These are phyloP conservation scores for Verticillium longisporum DNA, from an alignment of 2,329 filamentous ascomycete genomes.

Conservation along the genomic window DNA sequence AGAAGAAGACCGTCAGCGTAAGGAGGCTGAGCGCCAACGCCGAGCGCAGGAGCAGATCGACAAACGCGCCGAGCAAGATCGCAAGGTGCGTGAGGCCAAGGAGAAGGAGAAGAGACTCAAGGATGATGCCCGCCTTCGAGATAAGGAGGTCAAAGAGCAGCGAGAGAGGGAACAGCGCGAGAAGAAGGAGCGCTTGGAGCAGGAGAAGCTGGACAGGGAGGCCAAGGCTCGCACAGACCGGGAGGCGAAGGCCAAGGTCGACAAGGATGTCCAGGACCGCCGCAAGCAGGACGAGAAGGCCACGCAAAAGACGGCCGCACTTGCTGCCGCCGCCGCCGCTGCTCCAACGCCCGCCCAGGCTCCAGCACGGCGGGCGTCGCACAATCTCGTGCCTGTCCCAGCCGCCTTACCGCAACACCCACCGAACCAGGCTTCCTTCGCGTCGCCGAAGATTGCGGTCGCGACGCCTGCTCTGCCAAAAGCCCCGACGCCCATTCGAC, in stretches of 20 bases:
- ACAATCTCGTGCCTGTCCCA: slow-evolving; percentile 36
- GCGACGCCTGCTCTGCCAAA: slow-evolving; percentile 80
- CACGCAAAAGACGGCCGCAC: slow-evolving; percentile 30
- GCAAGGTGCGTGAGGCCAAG: slow-evolving; percentile 58
- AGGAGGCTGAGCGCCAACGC: slow-evolving; percentile 77
- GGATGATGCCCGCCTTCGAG: slow-evolving; percentile 73
- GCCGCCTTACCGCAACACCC: slow-evolving; percentile 52
- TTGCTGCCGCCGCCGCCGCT: slow-evolving; percentile 29
- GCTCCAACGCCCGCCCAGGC: slow-evolving; percentile 32
- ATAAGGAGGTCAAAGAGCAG: slow-evolving; percentile 69
- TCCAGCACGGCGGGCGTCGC: slow-evolving; percentile 22
- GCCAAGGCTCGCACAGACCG: slow-evolving; percentile 17
- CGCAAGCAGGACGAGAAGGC: slow-evolving; percentile 34
- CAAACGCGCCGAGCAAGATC: slow-evolving; percentile 76
- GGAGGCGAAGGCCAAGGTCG: slow-evolving; percentile 26
- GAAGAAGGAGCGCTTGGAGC: slow-evolving; percentile 52
- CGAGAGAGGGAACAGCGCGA: slow-evolving; percentile 54
- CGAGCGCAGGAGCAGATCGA: slow-evolving; percentile 80
- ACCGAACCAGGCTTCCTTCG: slow-evolving; percentile 48
- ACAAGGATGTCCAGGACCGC: slow-evolving; percentile 31
- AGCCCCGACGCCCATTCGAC: slow-evolving; percentile 69
- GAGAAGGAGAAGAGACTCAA: slow-evolving; percentile 75
- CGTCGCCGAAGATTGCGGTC: slow-evolving; percentile 73
- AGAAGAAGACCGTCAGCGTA: slow-evolving; percentile 79
- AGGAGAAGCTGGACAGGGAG: slow-evolving; percentile 50